Conservation (phyloP, 352 stramenopile species). For the Blastocystis hominis region DNA sequence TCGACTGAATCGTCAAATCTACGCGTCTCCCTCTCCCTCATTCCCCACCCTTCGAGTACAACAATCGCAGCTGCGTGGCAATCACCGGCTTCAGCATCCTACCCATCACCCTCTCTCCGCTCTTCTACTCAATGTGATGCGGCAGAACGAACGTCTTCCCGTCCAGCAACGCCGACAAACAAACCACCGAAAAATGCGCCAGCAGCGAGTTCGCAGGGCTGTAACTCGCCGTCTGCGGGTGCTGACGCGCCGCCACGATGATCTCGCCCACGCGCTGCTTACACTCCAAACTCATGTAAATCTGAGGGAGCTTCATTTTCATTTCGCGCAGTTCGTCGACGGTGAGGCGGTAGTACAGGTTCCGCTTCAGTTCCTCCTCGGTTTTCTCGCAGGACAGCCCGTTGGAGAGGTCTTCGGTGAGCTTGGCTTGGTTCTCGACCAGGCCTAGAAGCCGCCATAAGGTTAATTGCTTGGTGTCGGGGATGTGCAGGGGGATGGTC, state of each 20-base stretch:
- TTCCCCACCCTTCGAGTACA: not conserved
- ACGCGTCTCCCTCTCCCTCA: not conserved
- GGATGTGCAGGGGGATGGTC: not conserved
- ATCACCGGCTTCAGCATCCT: slow-evolving; percentile 16
- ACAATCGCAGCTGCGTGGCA: not conserved
- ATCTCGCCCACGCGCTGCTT: slow-evolving; percentile 6
- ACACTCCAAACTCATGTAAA: slow-evolving; percentile 36
- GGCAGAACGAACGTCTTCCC: slow-evolving; percentile 43
- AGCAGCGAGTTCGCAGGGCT: not conserved
- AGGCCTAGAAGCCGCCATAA: slow-evolving; percentile 20
- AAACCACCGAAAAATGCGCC: not conserved
- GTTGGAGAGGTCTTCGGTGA: slow-evolving; percentile 37
- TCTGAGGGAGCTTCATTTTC: slow-evolving; percentile 1
- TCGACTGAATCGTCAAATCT: not conserved
- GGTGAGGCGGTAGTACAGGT: slow-evolving; percentile 46
- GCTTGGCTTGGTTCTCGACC: slow-evolving; percentile 32
- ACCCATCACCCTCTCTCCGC: not conserved
- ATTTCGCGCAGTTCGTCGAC: slow-evolving; percentile 33
- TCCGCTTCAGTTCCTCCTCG: slow-evolving; percentile 53
- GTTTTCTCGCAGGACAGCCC: slow-evolving; percentile 25
- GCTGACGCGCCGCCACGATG: slow-evolving; percentile 17
- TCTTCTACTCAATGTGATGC: slow-evolving; percentile 16
- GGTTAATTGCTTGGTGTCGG: not conserved
- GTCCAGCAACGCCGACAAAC: slow-evolving; percentile 15
- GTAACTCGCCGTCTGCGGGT: not conserved